phyloP scores from a whole-genome alignment of 2,329 filamentous ascomycete genomes.

The Zasmidium citrigriseum region DNA sequence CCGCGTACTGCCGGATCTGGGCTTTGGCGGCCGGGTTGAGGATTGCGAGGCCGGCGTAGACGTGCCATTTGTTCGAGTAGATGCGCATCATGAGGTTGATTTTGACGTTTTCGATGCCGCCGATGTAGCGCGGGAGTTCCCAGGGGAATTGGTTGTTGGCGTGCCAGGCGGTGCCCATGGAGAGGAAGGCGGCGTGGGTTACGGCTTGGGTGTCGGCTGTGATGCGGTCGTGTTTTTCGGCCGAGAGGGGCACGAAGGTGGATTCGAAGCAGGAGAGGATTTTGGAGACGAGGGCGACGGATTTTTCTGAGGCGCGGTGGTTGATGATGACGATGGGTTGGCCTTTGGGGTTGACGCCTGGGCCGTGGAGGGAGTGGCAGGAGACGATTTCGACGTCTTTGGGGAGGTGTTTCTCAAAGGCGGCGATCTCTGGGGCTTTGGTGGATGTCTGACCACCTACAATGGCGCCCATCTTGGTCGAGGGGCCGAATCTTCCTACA shows the following conservation, averaged over 20 bases:
- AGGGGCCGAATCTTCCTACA: slow-evolving; percentile 86
- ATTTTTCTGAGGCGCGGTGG: slow-evolving; percentile 79
- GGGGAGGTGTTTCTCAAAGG: slow-evolving; percentile 88
- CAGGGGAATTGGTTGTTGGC: slow-evolving; percentile 95
- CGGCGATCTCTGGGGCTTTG: slow-evolving; percentile 93
- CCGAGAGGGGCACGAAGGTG: slow-evolving; percentile 83
- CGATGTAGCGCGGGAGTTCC: slow-evolving; percentile 93
- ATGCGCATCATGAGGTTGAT: slow-evolving; percentile 98
- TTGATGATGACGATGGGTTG: slow-evolving; percentile 94
- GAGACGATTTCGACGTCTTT: slow-evolving; percentile 89
- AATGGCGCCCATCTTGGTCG: slow-evolving; percentile 91
- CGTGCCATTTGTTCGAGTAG: slow-evolving; percentile 99
- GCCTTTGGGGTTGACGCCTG: slow-evolving; percentile 80
- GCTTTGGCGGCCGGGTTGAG: slow-evolving; percentile 88
- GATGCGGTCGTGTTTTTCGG: slow-evolving; percentile 89
- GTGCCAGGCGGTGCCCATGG: slow-evolving; percentile 97
- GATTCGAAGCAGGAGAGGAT: slow-evolving; percentile 83
- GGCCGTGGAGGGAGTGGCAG: slow-evolving; percentile 94
- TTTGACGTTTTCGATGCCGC: slow-evolving; percentile 98
- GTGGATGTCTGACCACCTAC: slow-evolving; percentile 98
- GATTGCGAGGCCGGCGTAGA: slow-evolving; percentile 95
- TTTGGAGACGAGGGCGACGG: slow-evolving; percentile 74
- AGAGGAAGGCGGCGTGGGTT: slow-evolving; percentile 91
- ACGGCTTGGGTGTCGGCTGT: slow-evolving; percentile 98
- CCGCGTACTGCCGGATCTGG: slow-evolving; percentile 93